Evolutionary conservation across 2,329 filamentous ascomycete genomes (phyloP), one percentile per base, ranked within the genome.

Genomic region (Alternaria novae-zelandiae): DNA sequence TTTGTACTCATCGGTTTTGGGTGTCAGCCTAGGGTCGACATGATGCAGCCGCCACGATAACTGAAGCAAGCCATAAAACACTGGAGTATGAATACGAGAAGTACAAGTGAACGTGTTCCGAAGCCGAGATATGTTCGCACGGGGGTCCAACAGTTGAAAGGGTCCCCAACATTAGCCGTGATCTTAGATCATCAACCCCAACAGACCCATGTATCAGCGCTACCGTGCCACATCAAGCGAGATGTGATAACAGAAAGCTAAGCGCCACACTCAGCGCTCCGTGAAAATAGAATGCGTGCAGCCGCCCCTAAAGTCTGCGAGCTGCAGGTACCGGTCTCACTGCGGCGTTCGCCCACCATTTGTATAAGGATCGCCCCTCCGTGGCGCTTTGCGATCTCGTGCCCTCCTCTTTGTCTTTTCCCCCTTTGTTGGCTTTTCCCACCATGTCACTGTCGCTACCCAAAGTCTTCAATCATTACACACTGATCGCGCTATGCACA

Each of bases 381-480:
- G 8, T 41, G 36, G 36, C 36, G 36, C 36, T 17, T 41, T 41
- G 36, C n/a, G 36, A 17, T 3, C 32, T 36, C 32, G 32, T 36
- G 32, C 32, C 7, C 32, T 36, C 32, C 32, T 36, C 32, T 36
- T 36, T 36, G 7, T 36, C 32, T 2, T 2, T 36, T 9, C 15
- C 32, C 32, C 32, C 2, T n/a, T 36, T 36, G 32, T 36, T 36
- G 6, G 32, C 7, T n/a, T 36, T 32, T 25, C 8, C 26, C n/a
- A 44, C 10, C 15, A 63, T 63, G 61, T 21, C 59, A 28, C 8
- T 15, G 6, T 45, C 54, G 9, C 12, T 56, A n/a, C 28, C 53
- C 21, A 63, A 47, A 47, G 13, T 53, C 2, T 26, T 60, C 45
- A 63, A 55, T 23, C 56, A 63, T 36, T 13, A 63, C 36, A 15